These are phyloP conservation scores for Crinitomyces ghanaensis DNA, from an alignment of 805 yeast genomes.

Conservation along the genomic window DNA sequence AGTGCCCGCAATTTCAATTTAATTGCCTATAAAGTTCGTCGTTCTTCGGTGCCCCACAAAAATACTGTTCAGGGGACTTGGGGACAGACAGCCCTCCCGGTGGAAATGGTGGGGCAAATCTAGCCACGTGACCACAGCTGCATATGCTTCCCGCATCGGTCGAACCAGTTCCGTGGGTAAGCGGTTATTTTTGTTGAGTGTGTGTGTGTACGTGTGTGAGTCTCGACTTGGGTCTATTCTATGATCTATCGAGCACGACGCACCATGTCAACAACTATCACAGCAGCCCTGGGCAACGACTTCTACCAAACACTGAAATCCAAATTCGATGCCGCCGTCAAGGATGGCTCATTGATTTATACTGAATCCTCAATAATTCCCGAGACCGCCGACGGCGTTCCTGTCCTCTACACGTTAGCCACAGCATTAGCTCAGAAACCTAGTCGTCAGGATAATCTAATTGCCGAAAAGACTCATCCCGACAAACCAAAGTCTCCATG, in stretches of 20 bases:
- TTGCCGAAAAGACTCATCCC: conserved; percentile 2
- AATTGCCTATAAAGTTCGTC: too few species aligned
- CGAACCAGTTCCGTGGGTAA: too few species aligned
- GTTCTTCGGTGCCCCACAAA: too few species aligned
- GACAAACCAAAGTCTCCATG: conserved; percentile 46
- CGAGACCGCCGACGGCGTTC: conserved; percentile 24
- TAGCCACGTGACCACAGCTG: too few species aligned
- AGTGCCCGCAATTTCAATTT: too few species aligned
- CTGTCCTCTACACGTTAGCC: conserved; percentile 26
- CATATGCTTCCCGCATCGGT: too few species aligned
- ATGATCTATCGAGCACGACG: background rate
- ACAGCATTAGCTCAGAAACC: conserved; percentile 29
- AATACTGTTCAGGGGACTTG: too few species aligned
- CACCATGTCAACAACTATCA: conserved; percentile 1
- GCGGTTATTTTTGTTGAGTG: too few species aligned
- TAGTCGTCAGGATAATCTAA: conserved; percentile 4
- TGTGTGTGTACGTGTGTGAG: too few species aligned
- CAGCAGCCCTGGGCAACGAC: conserved; percentile 1
- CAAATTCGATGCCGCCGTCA: conserved; percentile 33
- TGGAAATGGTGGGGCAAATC: too few species aligned
- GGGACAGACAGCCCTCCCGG: too few species aligned
- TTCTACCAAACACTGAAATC: conserved; percentile 2
- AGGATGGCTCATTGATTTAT: conserved; percentile 36
- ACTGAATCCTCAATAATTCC: conserved; percentile 35
- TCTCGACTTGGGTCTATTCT: too few species aligned